These are phyloP conservation scores for Suillus tomentosus DNA, from an alignment of 768 basidiomycete genomes.

Conservation along the genomic window DNA sequence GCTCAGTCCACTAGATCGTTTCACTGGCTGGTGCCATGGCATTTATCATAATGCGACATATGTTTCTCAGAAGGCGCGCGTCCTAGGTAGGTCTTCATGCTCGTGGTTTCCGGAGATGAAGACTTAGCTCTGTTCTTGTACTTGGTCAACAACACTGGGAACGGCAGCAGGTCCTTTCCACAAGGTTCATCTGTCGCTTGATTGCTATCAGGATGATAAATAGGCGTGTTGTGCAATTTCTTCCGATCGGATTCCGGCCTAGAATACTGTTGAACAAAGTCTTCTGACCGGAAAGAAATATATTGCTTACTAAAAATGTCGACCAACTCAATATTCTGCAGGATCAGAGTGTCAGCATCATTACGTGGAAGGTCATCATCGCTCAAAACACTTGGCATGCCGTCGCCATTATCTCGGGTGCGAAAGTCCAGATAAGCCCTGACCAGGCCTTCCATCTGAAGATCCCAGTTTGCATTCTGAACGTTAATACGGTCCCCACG, in stretches of 20 bases:
- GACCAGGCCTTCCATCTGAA: conserved; percentile 5
- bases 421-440: conserved; percentile 3
- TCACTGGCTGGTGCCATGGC: background rate
- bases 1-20: background rate
- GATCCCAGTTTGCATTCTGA: conserved; percentile 1
- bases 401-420: background rate
- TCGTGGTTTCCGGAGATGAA: background rate
- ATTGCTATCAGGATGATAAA: background rate
- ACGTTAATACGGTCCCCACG: background rate
- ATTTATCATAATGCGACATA: background rate
- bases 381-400: conserved; percentile 5
- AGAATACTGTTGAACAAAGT: background rate
- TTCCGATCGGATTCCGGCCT: background rate
- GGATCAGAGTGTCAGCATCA: background rate
- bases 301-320: conserved; percentile 1
- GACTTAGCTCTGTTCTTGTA: background rate
- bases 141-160: background rate
- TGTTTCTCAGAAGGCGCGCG: background rate
- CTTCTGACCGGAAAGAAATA: background rate
- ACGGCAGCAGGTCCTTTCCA: background rate
- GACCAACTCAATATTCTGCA: conserved; percentile 4
- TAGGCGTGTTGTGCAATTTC: background rate
- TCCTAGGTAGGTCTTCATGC: background rate
- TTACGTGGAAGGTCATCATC: background rate
- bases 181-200: too few species aligned